Percentiles rank a stretch among this genome's conserved stretches.
phyloP scores from a whole-genome alignment of 2,329 filamentous ascomycete species.

The Ophiostoma sp. region DNA sequence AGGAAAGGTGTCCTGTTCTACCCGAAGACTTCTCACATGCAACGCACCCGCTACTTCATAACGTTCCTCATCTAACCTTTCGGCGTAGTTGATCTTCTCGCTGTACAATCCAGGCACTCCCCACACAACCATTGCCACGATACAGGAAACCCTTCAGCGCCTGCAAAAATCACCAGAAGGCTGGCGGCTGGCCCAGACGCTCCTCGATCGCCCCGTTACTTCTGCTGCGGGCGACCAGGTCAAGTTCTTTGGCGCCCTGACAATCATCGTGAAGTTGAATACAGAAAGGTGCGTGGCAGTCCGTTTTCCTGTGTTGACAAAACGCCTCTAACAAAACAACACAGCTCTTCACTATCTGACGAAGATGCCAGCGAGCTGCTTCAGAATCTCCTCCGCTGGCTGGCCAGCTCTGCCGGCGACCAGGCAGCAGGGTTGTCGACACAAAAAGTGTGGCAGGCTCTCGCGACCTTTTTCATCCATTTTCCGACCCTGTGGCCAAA shows the following conservation, averaged over 20 bases:
- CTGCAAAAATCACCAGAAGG: constrained; percentile 78
- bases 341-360: constrained; percentile 53
- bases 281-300: constrained; percentile 66
- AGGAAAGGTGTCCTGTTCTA: background rate
- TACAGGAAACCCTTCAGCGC: constrained; percentile 73
- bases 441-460: constrained; percentile 73
- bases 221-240: constrained; percentile 69
- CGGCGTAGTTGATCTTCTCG: constrained; percentile 47
- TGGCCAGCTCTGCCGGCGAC: constrained; percentile 55
- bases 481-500: constrained; percentile 67
- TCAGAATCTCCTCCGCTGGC: constrained; percentile 62
- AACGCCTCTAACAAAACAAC: background rate
- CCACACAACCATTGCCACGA: constrained; percentile 49
- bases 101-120: constrained; percentile 53
- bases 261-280: constrained; percentile 92
- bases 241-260: constrained; percentile 89
- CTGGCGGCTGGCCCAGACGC: constrained; percentile 79
- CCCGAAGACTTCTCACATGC: background rate
- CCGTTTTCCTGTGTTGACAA: background rate
- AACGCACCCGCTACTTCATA: too few relatives aligned
- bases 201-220: constrained; percentile 50
- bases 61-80: background rate
- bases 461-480: constrained; percentile 73
- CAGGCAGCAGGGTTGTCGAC: constrained; percentile 61
- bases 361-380: constrained; percentile 61